Percentiles rank a stretch among this genome's conserved stretches.
Conservation (phyloP, 129 eudicot genomes). For the Pittosporum tobira region DNA sequence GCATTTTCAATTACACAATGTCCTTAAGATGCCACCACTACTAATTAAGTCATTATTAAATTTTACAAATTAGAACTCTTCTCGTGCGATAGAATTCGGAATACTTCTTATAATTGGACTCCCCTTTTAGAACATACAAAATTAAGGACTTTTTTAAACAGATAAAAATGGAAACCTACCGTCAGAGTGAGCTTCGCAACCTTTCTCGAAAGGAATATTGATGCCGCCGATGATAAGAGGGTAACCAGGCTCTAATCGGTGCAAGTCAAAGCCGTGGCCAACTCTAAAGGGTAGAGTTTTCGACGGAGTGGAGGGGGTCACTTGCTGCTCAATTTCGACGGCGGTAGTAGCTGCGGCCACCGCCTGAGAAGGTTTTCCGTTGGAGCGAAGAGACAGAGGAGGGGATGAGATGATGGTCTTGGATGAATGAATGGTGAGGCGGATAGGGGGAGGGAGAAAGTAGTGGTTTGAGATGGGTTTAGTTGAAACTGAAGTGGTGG, state of each 20-base stretch:
- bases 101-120: no score
- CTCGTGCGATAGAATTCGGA: no score
- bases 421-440: conserved; percentile 10
- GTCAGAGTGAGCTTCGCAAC: conserved; percentile 99
- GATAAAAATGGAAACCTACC: no score
- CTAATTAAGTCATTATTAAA: no score
- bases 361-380: conserved; percentile 8
- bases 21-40: no score
- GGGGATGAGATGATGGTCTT: not conserved
- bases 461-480: conserved; percentile 21
- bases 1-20: no score
- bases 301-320: conserved; percentile 21
- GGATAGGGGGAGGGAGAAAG: not conserved
- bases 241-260: conserved; percentile 84
- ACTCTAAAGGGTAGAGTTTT: conserved; percentile 78
- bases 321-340: conserved; percentile 37
- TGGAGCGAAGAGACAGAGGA: conserved; percentile 21
- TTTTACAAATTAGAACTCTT: no score
- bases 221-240: conserved; percentile 97
- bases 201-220: conserved; percentile 77
- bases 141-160: no score
- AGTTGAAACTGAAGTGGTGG: conserved; percentile 12
- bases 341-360: conserved; percentile 42
- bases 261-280: conserved; percentile 95
- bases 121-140: no score